Evolutionary conservation across 352 stramenopile genomes (phyloP), one percentile per base, ranked within the genome.

Genomic region (Phytophthora multivora): DNA sequence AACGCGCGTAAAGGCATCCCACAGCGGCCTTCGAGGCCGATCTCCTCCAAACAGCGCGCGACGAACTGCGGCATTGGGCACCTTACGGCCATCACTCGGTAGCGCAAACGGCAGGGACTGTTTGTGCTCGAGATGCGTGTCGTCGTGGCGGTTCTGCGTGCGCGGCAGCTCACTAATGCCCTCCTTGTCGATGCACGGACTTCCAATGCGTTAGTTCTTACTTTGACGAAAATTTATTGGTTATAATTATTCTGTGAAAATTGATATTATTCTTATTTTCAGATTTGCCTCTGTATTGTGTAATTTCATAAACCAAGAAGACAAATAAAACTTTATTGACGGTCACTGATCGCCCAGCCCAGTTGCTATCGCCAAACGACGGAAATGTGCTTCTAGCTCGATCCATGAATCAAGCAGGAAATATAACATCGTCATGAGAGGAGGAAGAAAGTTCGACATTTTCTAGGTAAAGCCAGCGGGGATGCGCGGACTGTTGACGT

Each of bases 11-110:
- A 43, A 7, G 79, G 71, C 47, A 95, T 60, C 0, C 86, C 86
- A 23, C 80, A 91, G 36, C 84, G 80, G 10, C 86, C 86, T 51
- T 92, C 83, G 31, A 95, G 80, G 1, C 80, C 83, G 45, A 92
- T 88, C 45, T 91, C 85, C 61, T 95, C 86, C 41, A 94, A 68
- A 51, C 83, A 94, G 40, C 81, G 77, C 59, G 85, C 83, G 50
- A 92, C 63, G 48, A 92, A 91, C 59, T 78, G 66, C 43, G 79
- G 75, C 80, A 93, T 90, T 35, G 50, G 54, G 25, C 50, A 59
- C 55, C 63, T 53, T 10, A 48, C 36, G 46, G 43, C 19, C 61
- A 69, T 69, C 31, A 33, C 52, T 54, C 13, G 23, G 21, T 4
- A 25, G 23, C 9, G 12, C 26, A 40, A 33, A 23, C 35, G 9